Base-by-base conservation (phyloP, 805 yeast genomes). In the Hemisphaericaspora nanyangensis region DNA sequence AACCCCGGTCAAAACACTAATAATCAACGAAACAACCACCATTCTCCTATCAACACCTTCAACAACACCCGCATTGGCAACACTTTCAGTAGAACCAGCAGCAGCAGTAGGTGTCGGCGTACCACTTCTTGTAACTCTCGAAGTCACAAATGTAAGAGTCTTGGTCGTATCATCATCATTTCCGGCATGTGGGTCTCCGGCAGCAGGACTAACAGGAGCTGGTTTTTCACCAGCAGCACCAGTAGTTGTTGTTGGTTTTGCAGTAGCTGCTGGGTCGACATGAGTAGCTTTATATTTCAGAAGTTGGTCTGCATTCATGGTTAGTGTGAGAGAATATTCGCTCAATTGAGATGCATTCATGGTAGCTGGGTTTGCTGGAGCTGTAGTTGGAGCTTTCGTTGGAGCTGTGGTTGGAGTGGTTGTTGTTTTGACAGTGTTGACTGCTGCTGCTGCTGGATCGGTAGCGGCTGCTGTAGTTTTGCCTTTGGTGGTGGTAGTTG, bases 71-170 rank as follows among this genome's bases (percentile, higher is more conserved):
- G 42, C 24, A 17, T 29, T 33, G 11, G 43, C n/a, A 20, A 30
- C 38, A 13, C 18, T 30, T 15, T 31, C 26, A 15, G 31, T 25
- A 16, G 27, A 30, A 10, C 5, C 35, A 3, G 17, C 33, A 6
- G 35, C 13, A 4, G 29, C 42, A 7, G 44, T 16, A 8, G 41
- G 15, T 17, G 37, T 19, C 12, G 30, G 34, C 15, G 39, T 31
- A 13, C 54, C 51, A 3, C 64, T 46, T n/a, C 60, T 60, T 18
- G 37, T 34, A 4, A 54, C 51, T 43, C 65, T 55, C 10, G 68
- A 54, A 24, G 72, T 65, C 30, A 67, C 48, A 40, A 61, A 61
- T 2, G 61, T 35, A 32, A 54, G 42, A 17, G 51, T 34, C 19
- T 45, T 40, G 12, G 63, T 52, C 19, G 58, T 50, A 22, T 57